Evolutionary conservation across 2,329 filamentous ascomycete genomes (phyloP).

Genomic region (Tothia fuscella): DNA sequence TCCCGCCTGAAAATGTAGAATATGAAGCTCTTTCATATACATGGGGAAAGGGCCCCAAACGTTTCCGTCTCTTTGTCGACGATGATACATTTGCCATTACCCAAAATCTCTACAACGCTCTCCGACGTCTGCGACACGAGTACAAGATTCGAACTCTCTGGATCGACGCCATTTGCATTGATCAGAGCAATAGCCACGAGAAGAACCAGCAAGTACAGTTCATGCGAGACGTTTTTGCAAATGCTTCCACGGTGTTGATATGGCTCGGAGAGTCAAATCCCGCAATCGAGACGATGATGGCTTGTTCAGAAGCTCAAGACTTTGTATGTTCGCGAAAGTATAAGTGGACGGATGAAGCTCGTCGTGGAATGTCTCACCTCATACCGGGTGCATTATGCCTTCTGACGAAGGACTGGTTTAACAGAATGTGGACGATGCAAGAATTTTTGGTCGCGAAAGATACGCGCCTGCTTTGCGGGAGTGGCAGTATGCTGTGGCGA

Average conservation of each 20-base stretch:
- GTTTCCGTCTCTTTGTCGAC: background rate
- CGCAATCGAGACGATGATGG: no score
- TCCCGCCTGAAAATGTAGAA: background rate
- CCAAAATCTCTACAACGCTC: slow-evolving; percentile 8
- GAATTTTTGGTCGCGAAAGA: slow-evolving; percentile 10
- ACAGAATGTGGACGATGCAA: slow-evolving; percentile 10
- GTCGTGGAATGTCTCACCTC: no score
- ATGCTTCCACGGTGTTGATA: background rate
- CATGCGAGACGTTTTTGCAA: slow-evolving; percentile 3
- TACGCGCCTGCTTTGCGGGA: background rate
- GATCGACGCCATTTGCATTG: slow-evolving; percentile 10
- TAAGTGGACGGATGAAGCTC: no score
- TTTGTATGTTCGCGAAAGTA: no score
- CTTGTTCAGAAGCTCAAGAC: no score
- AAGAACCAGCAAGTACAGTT: slow-evolving; percentile 1
- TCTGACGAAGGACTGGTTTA: no score
- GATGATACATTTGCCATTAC: slow-evolving; percentile 8
- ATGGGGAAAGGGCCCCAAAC: background rate
- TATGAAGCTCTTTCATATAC: background rate
- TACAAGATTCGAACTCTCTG: background rate
- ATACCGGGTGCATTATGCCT: no score
- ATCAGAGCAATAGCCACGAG: slow-evolving; percentile 5
- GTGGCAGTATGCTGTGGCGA: no score
- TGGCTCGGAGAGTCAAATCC: slow-evolving; percentile 8
- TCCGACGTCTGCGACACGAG: background rate